phyloP scores from a whole-genome alignment of 176 grass and related monocot genomes.

The Carex kokanica region DNA sequence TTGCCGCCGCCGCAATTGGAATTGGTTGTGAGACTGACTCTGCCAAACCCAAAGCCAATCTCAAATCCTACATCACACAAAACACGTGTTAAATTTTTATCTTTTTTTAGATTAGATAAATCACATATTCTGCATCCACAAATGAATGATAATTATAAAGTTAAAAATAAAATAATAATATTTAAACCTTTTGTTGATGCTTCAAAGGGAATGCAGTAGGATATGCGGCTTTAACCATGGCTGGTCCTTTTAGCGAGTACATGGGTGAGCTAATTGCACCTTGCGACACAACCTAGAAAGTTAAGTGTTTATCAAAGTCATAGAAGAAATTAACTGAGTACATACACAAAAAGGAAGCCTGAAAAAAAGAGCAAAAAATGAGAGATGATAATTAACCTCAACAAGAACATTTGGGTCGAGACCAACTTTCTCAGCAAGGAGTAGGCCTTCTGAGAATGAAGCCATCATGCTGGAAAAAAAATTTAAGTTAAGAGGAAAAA shows the following conservation, averaged over 20 bases:
- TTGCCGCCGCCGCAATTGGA: slow-evolving; percentile 70
- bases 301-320: neutral
- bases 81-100: neutral
- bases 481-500: slow-evolving; percentile 12
- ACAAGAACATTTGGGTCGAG: slow-evolving; percentile 71
- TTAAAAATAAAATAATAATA: neutral
- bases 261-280: slow-evolving; percentile 87
- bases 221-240: slow-evolving; percentile 84
- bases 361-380: neutral
- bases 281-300: slow-evolving; percentile 80
- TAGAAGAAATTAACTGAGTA: neutral
- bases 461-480: slow-evolving; percentile 81
- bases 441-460: slow-evolving; percentile 80
- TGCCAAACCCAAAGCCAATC: slow-evolving; percentile 66
- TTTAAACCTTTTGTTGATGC: slow-evolving; percentile 86
- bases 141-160: neutral
- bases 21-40: slow-evolving; percentile 76
- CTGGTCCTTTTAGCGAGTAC: slow-evolving; percentile 83
- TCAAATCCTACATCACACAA: slow-evolving; percentile 56
- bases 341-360: neutral
- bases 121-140: neutral
- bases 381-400: slow-evolving; percentile 47
- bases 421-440: slow-evolving; percentile 74
- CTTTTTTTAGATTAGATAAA: neutral
- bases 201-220: slow-evolving; percentile 88